Conservation (phyloP, 202 grass and related monocot genomes). For the Brachypodium distachyon region DNA sequence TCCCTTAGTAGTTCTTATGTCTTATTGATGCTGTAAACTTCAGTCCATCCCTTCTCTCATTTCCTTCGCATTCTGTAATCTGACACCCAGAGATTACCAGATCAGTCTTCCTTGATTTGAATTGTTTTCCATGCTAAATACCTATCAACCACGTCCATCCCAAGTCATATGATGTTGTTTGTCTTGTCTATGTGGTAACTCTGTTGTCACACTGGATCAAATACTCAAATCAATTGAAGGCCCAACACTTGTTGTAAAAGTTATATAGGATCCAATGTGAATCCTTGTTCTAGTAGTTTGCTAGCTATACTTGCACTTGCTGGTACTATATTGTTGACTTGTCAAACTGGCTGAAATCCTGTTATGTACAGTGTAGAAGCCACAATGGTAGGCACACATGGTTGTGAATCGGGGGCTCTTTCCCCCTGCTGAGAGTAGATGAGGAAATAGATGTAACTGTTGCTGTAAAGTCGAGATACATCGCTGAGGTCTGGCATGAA, state of each 20-base stretch:
- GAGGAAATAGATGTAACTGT: not conserved
- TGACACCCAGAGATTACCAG: not conserved
- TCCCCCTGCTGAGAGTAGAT: not conserved
- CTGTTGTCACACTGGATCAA: not conserved
- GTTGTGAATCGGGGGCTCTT: no score
- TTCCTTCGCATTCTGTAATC: not conserved
- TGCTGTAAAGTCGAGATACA: not conserved
- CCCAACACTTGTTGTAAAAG: not conserved
- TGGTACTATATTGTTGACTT: not conserved
- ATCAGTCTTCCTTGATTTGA: not conserved
- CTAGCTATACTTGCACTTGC: not conserved
- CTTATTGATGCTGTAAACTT: not conserved
- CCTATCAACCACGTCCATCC: not conserved
- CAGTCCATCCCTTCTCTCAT: not conserved
- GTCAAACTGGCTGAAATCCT: not conserved
- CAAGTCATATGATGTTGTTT: not conserved
- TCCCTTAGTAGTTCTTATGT: not conserved
- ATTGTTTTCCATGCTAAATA: not conserved
- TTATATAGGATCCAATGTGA: not conserved
- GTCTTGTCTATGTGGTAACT: not conserved
- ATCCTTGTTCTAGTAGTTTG: not conserved
- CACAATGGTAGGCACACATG: no score
- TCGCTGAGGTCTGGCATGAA: not conserved
- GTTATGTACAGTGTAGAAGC: not conserved
- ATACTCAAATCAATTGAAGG: not conserved